Base-by-base conservation (phyloP, 352 stramenopile species). In the Phytophthora ohioensis region DNA sequence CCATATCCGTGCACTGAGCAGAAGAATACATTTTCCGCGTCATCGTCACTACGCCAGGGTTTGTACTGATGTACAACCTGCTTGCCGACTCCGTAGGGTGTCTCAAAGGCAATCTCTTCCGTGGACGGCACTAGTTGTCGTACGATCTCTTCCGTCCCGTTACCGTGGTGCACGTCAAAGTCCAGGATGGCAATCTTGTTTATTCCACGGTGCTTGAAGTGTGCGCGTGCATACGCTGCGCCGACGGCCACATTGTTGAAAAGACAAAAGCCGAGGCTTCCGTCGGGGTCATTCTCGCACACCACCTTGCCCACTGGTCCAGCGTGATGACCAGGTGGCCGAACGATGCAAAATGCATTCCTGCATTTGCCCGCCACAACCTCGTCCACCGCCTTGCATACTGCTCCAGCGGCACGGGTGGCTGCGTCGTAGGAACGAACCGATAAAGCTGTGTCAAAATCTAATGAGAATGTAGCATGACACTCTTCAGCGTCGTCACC, bases 141-240 rank as follows among this genome's bases (percentile, higher is more conserved):
- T 49, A 99, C 91, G 57, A 98, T 98, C 49, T 98, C 87, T 64
- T 99, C 96, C 0, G 97, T 99, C 13, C 98, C 97, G 81, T 99
- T 99, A 49, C 98, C 91, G 74, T 99, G 97, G 73, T 99, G 97
- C 30, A 99, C 97, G 78, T 99, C 98, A 87, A 99, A 99, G 71
- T 99, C 98, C 45, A 99, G 74, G 67, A 99, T 99, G 4, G 96
- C 97, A 47, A 99, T 86, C 57, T 93, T 93, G 57, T 97, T 75
- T 49, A 99, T 95, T 2, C 93, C 93, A 52, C 91, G 79, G 62
- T 93, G 88, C 57, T 96, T 92, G 64, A 98, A 96, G 75, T 98
- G 91, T 36, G 82, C 92, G 43, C 95, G 86, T 34, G 97, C 98
- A 78, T 99, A 99, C 1, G 96, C 95, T 31, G 97, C 98, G 41